Conservation (phyloP, 2,329 filamentous ascomycete species). For the Verticillium alfalfae region DNA sequence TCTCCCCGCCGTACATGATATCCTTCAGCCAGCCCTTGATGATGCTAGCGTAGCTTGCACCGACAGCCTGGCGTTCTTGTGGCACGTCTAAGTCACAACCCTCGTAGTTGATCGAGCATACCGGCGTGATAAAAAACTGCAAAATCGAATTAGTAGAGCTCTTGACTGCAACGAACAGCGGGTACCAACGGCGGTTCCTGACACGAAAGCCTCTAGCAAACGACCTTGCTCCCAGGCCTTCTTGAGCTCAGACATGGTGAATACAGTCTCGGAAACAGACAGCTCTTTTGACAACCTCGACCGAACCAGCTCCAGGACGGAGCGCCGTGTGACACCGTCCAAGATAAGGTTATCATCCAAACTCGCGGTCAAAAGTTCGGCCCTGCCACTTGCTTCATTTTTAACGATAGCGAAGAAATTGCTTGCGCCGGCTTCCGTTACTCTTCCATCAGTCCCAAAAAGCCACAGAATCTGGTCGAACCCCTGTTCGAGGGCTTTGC, state of each 20-base stretch:
- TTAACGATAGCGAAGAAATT: constrained; percentile 5
- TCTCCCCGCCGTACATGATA: background rate
- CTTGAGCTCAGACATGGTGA: background rate
- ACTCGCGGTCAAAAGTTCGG: background rate
- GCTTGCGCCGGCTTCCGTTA: constrained; percentile 4
- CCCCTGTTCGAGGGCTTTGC: constrained; percentile 5
- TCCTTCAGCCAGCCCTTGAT: background rate
- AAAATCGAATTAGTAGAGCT: no score
- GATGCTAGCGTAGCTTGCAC: background rate
- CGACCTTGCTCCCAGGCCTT: background rate
- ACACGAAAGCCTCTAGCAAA: background rate
- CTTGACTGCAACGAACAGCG: no score
- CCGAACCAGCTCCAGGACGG: constrained; percentile 1
- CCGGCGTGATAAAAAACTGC: background rate
- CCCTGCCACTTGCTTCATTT: background rate
- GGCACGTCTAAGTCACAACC: background rate
- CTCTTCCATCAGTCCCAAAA: constrained; percentile 1
- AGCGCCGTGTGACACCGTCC: background rate
- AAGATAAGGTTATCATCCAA: background rate
- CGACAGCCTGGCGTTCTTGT: background rate
- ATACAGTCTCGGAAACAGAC: background rate
- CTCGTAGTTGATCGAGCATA: background rate
- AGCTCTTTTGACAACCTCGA: background rate
- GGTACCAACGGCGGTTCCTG: background rate
- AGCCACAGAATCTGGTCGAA: constrained; percentile 11